A percentile compares a stretch with the other conserved stretches of the same genome.
Evolutionary conservation across 768 basidiomycete genomes (phyloP).

Genomic region (Cystofilobasidium capitatum): DNA sequence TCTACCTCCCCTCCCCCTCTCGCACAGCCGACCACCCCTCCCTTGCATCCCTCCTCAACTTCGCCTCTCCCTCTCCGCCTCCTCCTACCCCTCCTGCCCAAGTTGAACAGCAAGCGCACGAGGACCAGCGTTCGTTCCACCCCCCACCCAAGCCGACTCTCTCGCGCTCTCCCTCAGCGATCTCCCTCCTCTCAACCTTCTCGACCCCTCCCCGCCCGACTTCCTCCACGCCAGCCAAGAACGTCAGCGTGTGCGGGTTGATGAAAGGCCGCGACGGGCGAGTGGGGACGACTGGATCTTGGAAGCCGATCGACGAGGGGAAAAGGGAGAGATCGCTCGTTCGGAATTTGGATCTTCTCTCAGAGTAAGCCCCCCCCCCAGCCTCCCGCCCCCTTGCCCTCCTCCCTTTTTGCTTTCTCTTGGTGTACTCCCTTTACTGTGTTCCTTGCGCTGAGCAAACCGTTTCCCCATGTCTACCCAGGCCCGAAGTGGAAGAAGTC

Average conservation of each 20-base stretch:
- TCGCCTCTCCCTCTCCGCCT: neutral
- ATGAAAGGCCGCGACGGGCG: neutral
- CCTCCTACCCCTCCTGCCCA: neutral
- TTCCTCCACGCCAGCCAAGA: neutral
- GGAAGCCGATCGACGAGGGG: no score
- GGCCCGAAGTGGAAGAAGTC: neutral
- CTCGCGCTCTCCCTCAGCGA: neutral
- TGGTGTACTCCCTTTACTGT: no score
- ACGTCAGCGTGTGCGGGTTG: neutral
- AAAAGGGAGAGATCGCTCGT: no score
- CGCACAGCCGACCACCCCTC: neutral
- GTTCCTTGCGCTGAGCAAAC: neutral
- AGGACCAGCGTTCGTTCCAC: neutral
- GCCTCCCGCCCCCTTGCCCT: no score
- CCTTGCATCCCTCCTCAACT: neutral
- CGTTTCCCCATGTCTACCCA: neutral
- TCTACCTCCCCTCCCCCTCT: neutral
- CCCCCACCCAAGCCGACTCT: neutral
- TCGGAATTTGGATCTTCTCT: no score
- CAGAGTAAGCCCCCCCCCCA: no score
- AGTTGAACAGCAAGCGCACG: neutral
- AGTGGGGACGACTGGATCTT: no score
- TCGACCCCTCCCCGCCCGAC: neutral
- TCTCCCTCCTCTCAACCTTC: neutral
- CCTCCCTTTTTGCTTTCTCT: no score